Percentiles rank a stretch among this genome's conserved stretches.
These are phyloP conservation scores for Rhodotorula diobovata DNA, from an alignment of 768 basidiomycete genomes.

Conservation along the genomic window DNA sequence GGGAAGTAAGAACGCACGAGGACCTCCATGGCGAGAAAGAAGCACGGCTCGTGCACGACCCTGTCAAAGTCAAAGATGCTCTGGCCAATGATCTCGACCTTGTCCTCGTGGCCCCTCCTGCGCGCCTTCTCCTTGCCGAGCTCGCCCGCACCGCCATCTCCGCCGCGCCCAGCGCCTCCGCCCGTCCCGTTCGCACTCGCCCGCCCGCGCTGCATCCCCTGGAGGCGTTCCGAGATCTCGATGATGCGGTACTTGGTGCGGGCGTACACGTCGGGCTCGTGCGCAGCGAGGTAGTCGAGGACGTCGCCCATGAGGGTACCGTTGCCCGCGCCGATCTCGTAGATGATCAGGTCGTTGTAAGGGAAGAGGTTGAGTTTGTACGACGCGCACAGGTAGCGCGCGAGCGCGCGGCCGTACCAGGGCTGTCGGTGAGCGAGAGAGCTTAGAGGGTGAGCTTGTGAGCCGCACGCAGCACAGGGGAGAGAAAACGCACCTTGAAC, in stretches of 20 bases:
- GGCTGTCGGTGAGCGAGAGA: slow-evolving; percentile 56
- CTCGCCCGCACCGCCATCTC: slow-evolving; percentile 7
- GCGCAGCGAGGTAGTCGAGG: slow-evolving; percentile 69
- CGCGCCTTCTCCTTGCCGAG: slow-evolving; percentile 16
- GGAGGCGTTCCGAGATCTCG: slow-evolving; percentile 81
- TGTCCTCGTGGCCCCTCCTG: slow-evolving; percentile 45
- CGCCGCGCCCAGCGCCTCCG: slow-evolving; percentile 30
- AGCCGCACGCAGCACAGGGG: too few species aligned
- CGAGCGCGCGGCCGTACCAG: slow-evolving; percentile 87
- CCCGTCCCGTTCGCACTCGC: slow-evolving; percentile 37
- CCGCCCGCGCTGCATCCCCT: slow-evolving; percentile 57
- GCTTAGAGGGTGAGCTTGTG: not conserved
- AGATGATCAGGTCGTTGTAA: slow-evolving; percentile 90
- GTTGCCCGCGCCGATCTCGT: slow-evolving; percentile 97
- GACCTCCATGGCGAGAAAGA: slow-evolving; percentile 90
- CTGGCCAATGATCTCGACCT: slow-evolving; percentile 64
- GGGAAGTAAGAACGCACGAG: slow-evolving; percentile 28
- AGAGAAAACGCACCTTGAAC: slow-evolving; percentile 68
- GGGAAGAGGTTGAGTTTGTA: slow-evolving; percentile 65
- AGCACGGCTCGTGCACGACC: slow-evolving; percentile 76
- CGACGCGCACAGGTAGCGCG: slow-evolving; percentile 79
- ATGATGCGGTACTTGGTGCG: slow-evolving; percentile 89
- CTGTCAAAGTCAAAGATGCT: slow-evolving; percentile 82
- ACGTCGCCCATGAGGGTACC: slow-evolving; percentile 88
- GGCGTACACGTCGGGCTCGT: slow-evolving; percentile 86